Base-by-base conservation (phyloP, 2,329 filamentous ascomycete genomes). In the Phyllosticta citriasiana region DNA sequence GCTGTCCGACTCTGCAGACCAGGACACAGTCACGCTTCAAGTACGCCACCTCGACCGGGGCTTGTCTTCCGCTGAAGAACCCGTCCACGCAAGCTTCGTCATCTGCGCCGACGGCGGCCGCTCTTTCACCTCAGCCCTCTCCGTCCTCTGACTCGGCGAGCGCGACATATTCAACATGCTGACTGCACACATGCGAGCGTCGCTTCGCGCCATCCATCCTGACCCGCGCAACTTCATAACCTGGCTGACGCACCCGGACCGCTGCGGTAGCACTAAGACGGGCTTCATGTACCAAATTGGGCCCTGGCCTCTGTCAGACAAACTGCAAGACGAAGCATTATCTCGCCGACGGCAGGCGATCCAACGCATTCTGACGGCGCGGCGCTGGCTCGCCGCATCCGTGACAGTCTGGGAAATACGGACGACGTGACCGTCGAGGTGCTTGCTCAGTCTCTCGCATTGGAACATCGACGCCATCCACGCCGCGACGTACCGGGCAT, bases 221-320 rank as follows among this genome's bases (percentile, higher is more conserved):
- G 70, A 74, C 56, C 65, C 65, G 0, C 61, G 63, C 4, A 68
- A 68, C 40, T 72, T 74, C 55, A 69, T 75, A 8, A 70, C 69
- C 27, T 74, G 72, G 72, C 71, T 74, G 60, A 69, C 69, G 26
- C 69, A 72, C 51, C 73, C 73, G 3, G 64, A 64, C 25, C 63
- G 70, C 52, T 71, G 72, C 24, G 71, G 71, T 9, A 73, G 70
- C 47, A 71, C 70, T 3, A 64, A 65, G 1, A 72, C 70, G 0
- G 71, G 72, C 12, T 73, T 69, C 56, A 57, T 74, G 24, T 74
- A 74, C 61, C 72, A 72, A 35, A 61, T 73, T 50, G 71, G 72
- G 0, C 72, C 72, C 0, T 74, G 57, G 57, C 57, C 57, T 25
- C 33, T 50, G 1, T 22, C 68, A 60, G 72, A 70, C 0, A 40